Conservation (phyloP, 1,284 basidiomycete species). For the Ustilago vetiveriae region DNA sequence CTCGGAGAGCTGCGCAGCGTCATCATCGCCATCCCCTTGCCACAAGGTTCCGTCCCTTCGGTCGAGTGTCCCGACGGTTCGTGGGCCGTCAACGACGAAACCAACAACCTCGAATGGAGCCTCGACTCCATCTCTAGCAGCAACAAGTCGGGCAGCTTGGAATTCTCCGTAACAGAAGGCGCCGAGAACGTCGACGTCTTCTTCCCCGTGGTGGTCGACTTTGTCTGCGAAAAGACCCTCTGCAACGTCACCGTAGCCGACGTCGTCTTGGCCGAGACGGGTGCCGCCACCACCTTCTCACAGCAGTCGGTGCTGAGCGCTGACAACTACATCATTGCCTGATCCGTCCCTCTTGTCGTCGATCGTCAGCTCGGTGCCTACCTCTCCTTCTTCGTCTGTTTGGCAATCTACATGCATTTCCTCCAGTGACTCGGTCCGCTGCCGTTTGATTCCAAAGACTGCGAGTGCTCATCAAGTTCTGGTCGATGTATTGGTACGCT, state of each 20-base stretch:
- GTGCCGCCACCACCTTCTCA: conserved; percentile 76
- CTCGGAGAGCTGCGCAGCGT: conserved; percentile 78
- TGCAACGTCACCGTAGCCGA: conserved; percentile 67
- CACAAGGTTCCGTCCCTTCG: conserved; percentile 78
- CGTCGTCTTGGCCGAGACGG: conserved; percentile 74
- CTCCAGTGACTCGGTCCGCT: no score
- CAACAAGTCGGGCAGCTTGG: conserved; percentile 72
- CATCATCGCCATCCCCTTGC: conserved; percentile 88
- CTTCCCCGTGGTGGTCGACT: conserved; percentile 89
- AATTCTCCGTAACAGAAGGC: conserved; percentile 78
- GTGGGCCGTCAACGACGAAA: conserved; percentile 81
- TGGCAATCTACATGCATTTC: no score
- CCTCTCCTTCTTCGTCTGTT: no score
- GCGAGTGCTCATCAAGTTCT: no score
- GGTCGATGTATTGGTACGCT: no score
- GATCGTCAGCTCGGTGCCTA: no score
- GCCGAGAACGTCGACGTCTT: conserved; percentile 85
- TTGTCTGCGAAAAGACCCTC: conserved; percentile 81
- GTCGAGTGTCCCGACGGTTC: conserved; percentile 80
- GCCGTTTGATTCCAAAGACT: no score
- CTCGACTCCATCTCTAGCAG: conserved; percentile 74
- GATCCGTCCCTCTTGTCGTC: neutral
- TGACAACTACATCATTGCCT: conserved; percentile 60
- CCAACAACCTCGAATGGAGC: conserved; percentile 84
- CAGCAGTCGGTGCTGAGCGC: conserved; percentile 74